phyloP scores from a whole-genome alignment of 176 grass and related monocot species.

The Otatea glauca region DNA sequence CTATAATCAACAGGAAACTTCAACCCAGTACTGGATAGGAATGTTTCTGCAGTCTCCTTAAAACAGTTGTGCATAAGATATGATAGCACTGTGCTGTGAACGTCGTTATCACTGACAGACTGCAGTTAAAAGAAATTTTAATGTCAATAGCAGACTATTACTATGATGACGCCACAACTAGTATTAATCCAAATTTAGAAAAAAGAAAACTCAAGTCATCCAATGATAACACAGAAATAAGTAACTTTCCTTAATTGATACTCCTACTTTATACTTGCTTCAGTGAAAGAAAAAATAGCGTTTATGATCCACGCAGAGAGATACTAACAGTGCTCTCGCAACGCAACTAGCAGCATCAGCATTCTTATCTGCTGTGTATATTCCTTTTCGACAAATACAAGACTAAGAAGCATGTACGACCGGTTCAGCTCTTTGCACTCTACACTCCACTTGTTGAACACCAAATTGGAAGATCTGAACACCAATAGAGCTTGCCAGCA shows the following conservation, averaged over 20 bases:
- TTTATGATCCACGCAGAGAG: conserved; percentile 16
- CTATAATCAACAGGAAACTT: conserved; percentile 75
- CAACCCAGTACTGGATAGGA: conserved; percentile 73
- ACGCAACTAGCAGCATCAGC: neutral
- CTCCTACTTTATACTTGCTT: conserved; percentile 16
- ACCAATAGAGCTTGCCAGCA: neutral
- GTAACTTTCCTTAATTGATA: conserved; percentile 20
- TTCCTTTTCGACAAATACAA: neutral
- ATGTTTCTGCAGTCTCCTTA: conserved; percentile 91
- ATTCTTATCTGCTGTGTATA: neutral
- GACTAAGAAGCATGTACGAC: neutral
- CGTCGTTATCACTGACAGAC: conserved; percentile 72
- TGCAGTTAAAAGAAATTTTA: conserved; percentile 51
- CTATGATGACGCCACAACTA: conserved; percentile 3
- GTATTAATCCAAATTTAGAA: conserved; percentile 19
- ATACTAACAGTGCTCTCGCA: neutral
- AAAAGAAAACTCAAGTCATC: conserved; percentile 2
- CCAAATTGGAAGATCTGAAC: neutral
- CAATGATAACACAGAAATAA: neutral
- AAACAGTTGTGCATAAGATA: conserved; percentile 99
- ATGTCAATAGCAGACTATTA: conserved; percentile 24
- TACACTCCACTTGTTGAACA: conserved; percentile 7
- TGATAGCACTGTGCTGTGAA: conserved; percentile 73
- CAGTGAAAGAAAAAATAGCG: conserved; percentile 4
- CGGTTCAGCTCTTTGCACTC: conserved; percentile 9